Percentiles rank a stretch among this genome's conserved stretches.
phyloP scores from a whole-genome alignment of 2,329 filamentous ascomycete species.

The Chaetomiaceae sp. region DNA sequence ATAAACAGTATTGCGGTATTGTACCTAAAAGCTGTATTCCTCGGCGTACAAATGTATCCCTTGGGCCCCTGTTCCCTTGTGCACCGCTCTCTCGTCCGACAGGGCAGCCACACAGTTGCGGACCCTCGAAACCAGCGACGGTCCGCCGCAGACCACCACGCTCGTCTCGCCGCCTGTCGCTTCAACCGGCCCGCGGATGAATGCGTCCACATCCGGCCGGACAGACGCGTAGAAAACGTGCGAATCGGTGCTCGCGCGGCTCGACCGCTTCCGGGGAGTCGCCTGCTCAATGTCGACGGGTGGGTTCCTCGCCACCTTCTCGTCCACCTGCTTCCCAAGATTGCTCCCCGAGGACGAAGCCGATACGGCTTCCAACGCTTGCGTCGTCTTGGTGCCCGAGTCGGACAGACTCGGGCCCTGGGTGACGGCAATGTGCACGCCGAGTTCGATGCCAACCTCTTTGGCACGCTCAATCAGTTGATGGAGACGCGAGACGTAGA shows the following conservation, averaged over 20 bases:
- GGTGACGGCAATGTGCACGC: conserved; percentile 52
- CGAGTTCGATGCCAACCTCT: conserved; percentile 44
- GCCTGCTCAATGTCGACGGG: conserved; percentile 29
- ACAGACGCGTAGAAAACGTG: conserved; percentile 42
- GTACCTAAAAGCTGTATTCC: conserved; percentile 44
- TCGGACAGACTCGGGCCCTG: conserved; percentile 24
- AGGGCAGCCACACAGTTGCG: conserved; percentile 52
- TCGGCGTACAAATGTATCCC: conserved; percentile 58
- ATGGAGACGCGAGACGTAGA: conserved; percentile 48
- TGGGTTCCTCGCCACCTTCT: conserved; percentile 23
- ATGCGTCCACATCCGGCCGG: conserved; percentile 46
- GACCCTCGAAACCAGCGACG: conserved; percentile 47
- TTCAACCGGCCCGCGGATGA: conserved; percentile 52
- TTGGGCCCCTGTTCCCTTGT: conserved; percentile 60
- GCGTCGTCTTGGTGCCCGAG: conserved; percentile 5
- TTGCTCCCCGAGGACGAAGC: conserved; percentile 19
- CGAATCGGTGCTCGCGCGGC: conserved; percentile 32
- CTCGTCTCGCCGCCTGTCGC: conserved; percentile 56
- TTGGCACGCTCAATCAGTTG: conserved; percentile 40
- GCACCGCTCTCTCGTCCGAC: conserved; percentile 58
- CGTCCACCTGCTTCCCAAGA: conserved; percentile 17
- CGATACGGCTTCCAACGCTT: conserved; percentile 18
- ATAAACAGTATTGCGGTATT: too few species aligned
- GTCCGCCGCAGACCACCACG: conserved; percentile 56
- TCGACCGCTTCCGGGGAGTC: conserved; percentile 16